Base-by-base conservation (phyloP, 495 filamentous ascomycete species). In the Bacidia gigantensis region DNA sequence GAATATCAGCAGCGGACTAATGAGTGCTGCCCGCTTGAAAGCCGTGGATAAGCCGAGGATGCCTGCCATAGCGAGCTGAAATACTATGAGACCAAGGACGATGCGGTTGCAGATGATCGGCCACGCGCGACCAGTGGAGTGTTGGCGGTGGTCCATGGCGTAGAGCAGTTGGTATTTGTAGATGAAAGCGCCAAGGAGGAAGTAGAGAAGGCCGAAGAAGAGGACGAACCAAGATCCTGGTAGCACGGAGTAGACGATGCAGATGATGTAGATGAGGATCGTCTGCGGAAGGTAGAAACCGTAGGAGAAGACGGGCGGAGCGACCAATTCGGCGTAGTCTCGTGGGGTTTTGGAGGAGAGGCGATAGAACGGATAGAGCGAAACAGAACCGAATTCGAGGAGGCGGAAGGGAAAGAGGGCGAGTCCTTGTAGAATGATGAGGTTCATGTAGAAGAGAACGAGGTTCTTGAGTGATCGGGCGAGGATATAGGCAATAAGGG, bases 141-240 rank as follows among this genome's bases (percentile, higher is more conserved):
- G 89, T 54, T 94, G 89, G 5, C 86, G 83, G 61, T 97, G 89
- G 63, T 97, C 89, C 93, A 99, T 97, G 10, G 93, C 87, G 65
- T 97, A 99, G 3, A 99, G 72, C 3, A 99, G 74, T 67, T 97
- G 93, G 62, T 97, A 97, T 64, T 99, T 99, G 76, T 97, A 95
- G 24, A 88, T 89, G 61, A 90, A 94, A 59, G 86, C 82, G 23
- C 93, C 93, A 39, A 96, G 74, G 12, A 78, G 69, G 60, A 97
- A 99, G 65, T 96, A 99, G 11, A 84, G 66, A 43, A 94, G 69
- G 7, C 93, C 93, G 46, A 92, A 83, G 22, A 84, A 71, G 17
- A 94, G 78, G 17, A 96, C 83, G 43, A 85, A 69, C 72, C 80
- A 92, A 0, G 89, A 90, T 50, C 78, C 76, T 0, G 84, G 86